Base-by-base conservation (phyloP, 805 yeast species). In the Kuraishia molischiana region DNA sequence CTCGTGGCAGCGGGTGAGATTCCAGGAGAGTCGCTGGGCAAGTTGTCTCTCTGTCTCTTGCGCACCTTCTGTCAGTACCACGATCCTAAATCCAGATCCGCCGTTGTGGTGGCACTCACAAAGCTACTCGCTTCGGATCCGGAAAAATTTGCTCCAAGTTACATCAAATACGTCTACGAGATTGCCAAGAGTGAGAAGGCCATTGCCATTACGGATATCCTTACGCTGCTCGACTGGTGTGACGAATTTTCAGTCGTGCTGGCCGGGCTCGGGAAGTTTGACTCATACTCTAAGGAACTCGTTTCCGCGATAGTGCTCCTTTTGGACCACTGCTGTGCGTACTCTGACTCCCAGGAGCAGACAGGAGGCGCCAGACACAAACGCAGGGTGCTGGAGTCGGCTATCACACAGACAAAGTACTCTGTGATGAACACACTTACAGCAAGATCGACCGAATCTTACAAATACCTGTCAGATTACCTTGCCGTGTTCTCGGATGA, bases 201-300 rank as follows among this genome's bases (percentile, higher is more conserved):
- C n/a, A 62, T 69, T 41, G 82, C 90, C 1, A 52, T 69, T 4
- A 61, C 73, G 2, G 85, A 77, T 53, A 61, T 77, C 42, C 52
- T 77, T 44, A 67, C 79, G 21, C 54, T 82, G 19, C 58, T 82
- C 30, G 64, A 66, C 14, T 82, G 89, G 87, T 56, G 65, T 34
- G 64, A 67, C 36, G 52, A 53, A 35, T 48, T 73, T 53, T 32
- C 60, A 19, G 43, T 53, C 32, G 39, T 48, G 17, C 49, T 58
- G 6, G 39, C 51, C 4, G 47, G 49, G 21, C 34, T 49, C 3
- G 49, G 43, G 1, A 28, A 46, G 17, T 58, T 63, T 32, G 47
- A 52, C 14, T 22, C 38, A 3, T 26, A 49, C 8, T 15, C 48
- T 4, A 40, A 33, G 5, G 45, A 43, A 15, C 43, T 60, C 24